phyloP scores from a whole-genome alignment of 345 rosid genomes.

The Anacardium occidentale region DNA sequence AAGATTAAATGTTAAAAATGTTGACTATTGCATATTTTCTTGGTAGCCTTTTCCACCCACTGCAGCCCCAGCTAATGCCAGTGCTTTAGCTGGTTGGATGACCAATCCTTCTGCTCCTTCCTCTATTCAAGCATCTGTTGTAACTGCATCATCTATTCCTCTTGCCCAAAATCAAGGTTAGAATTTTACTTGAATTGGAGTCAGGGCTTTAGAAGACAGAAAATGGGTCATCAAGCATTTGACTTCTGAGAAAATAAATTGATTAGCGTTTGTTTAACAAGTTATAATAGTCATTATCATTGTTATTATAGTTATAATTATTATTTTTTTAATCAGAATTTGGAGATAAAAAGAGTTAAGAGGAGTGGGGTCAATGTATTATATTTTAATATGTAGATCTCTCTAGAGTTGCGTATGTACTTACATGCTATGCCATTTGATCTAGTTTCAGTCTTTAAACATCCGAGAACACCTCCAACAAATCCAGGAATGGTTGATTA shows the following conservation, averaged over 20 bases:
- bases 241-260: too few relatives aligned
- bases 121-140: conserved; percentile 82
- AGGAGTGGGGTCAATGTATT: too few relatives aligned
- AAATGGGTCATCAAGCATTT: too few relatives aligned
- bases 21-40: conserved; percentile 6
- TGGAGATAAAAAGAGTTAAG: too few relatives aligned
- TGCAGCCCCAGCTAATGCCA: conserved; percentile 54
- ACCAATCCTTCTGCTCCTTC: conserved; percentile 73
- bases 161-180: conserved; percentile 76
- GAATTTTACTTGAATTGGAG: conserved; percentile 13
- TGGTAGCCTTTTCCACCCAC: conserved; percentile 60
- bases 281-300: too few relatives aligned
- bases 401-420: not conserved
- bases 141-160: conserved; percentile 74
- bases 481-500: conserved; percentile 73
- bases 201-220: not conserved
- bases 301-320: too few relatives aligned
- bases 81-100: conserved; percentile 85
- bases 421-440: conserved; percentile 16
- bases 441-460: conserved; percentile 63
- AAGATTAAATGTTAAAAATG: not conserved
- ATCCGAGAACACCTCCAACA: conserved; percentile 72
- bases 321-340: too few relatives aligned
- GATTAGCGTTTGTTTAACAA: too few relatives aligned
- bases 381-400: too few relatives aligned